phyloP scores from a whole-genome alignment of 129 eudicot genomes.

The Oenanthe sinensis region DNA sequence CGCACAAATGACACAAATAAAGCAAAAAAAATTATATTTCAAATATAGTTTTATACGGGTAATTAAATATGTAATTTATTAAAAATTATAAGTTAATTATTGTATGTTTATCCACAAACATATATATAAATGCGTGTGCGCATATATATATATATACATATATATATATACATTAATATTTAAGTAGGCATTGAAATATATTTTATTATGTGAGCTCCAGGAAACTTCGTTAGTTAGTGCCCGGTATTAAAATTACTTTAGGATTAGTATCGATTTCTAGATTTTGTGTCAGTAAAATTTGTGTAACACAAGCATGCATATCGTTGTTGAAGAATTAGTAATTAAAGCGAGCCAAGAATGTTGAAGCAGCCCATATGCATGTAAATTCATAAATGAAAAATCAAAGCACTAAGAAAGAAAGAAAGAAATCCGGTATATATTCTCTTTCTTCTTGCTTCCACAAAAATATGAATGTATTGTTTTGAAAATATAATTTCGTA shows the following conservation, averaged over 20 bases:
- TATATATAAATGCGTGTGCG: too few species aligned
- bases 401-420: background rate
- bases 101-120: too few species aligned
- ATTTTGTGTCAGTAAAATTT: background rate
- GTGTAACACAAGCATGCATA: background rate
- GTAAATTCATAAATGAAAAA: background rate
- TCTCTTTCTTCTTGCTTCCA: background rate
- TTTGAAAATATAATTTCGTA: background rate
- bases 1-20: too few species aligned
- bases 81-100: too few species aligned
- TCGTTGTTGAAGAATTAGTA: background rate
- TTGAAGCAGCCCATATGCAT: constrained; percentile 10
- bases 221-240: background rate
- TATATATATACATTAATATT: too few species aligned
- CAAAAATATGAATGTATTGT: background rate
- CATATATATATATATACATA: too few species aligned
- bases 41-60: too few species aligned
- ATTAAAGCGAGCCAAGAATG: background rate
- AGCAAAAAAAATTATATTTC: too few species aligned
- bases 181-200: too few species aligned
- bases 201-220: background rate
- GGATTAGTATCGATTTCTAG: background rate
- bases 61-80: too few species aligned
- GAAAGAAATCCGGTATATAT: background rate
- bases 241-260: background rate